Evolutionary conservation across 768 basidiomycete species (phyloP), one percentile per base, ranked within the genome.

Genomic region (Chiua virens): DNA sequence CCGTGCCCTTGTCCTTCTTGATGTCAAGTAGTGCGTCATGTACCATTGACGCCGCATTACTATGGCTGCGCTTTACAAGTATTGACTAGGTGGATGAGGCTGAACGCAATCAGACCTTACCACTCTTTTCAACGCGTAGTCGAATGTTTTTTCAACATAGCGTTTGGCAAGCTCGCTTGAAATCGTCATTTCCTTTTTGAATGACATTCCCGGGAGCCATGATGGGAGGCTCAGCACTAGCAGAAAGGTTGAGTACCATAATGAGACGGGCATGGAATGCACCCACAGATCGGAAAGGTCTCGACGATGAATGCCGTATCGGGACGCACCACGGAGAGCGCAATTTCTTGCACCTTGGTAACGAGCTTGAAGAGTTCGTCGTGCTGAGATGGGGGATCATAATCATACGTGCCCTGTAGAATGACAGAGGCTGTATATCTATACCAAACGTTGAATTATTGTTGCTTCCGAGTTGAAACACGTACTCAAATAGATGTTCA

Each of bases 401-500:
- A 61, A 42, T 59, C 45, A 5, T 62, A 61, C 1, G 40, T 35
- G 7, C 56, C 45, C 17, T 55, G 58, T 45, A 61, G n/a, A 6
- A 61, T 49, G 2, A 62, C 17, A 1, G 60, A 54, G 1, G 46
- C 27, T 5, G 60, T 45, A 34, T 58, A 62, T 28, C 60, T 62
- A 3, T 3, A 28, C 2, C 25, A 3, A 20, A 17, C 5, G n/a
- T 28, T 35, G 4, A 37, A 34, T 15, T 30, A 14, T 14, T 30
- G 34, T 35, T 10, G 4, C 7, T 1, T 13, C 5, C 6, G 15
- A 3, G 8, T 4, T 3, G 10, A 4, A 9, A 10, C 22, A 49
- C 61, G 18, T 21, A 63, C 76, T 72, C 66, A 17, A 65, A 62
- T 3, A 74, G 49, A 39, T 71, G 70, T 18, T 63, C 64, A 10